Conservation (phyloP, 441 rosid genomes). For the Jatropha multifida region DNA sequence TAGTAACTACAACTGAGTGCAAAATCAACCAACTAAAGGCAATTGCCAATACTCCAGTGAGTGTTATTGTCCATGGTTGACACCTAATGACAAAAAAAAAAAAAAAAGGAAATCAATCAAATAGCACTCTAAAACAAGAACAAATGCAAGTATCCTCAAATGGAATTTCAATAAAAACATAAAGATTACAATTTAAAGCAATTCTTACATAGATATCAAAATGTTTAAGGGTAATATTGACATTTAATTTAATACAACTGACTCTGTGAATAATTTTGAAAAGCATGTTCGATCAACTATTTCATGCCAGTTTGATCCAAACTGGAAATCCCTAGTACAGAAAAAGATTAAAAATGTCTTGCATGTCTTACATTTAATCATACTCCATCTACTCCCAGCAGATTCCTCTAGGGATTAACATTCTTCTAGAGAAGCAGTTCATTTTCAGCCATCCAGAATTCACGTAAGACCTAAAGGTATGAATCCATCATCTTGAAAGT, state of each 20-base stretch:
- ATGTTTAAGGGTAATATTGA: background rate
- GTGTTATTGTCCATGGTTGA: conserved; percentile 88
- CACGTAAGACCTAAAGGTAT: too few species aligned
- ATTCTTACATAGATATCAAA: background rate
- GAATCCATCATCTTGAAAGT: background rate
- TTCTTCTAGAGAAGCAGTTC: background rate
- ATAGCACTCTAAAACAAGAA: background rate
- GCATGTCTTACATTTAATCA: background rate
- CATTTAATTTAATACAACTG: background rate
- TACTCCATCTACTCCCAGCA: background rate
- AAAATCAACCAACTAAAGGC: conserved; percentile 71
- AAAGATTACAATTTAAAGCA: background rate
- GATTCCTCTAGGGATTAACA: background rate
- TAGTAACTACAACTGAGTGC: conserved; percentile 54
- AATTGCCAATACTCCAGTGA: conserved; percentile 56
- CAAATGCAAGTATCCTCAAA: background rate
- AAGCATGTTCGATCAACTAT: background rate
- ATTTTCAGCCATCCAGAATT: background rate
- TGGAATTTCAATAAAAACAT: background rate
- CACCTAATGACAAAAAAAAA: conserved; percentile 49
- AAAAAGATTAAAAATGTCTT: background rate
- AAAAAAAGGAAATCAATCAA: conserved; percentile 6
- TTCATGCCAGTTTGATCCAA: background rate
- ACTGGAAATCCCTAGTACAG: background rate
- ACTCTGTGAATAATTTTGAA: background rate